These are phyloP conservation scores for Glaciozyma antarctica DNA, from an alignment of 768 basidiomycete genomes.

Conservation along the genomic window DNA sequence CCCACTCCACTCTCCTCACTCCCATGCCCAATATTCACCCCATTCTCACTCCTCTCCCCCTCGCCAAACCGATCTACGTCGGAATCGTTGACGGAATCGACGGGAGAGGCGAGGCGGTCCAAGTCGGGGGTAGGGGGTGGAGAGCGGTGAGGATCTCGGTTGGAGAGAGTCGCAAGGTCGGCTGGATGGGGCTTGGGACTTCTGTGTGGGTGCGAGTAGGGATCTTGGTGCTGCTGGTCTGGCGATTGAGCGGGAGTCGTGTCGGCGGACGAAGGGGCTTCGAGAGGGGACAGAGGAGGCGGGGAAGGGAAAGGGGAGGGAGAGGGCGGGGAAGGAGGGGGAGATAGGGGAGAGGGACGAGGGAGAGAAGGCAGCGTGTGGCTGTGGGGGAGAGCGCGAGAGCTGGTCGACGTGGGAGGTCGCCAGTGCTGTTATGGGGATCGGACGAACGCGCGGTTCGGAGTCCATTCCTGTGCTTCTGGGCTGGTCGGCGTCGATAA, in stretches of 20 bases:
- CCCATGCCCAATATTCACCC: slow-evolving; percentile 3
- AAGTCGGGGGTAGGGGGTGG: not conserved
- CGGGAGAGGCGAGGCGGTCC: slow-evolving; percentile 6
- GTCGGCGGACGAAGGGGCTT: too few species aligned
- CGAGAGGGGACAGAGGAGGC: not conserved
- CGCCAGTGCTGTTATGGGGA: not conserved
- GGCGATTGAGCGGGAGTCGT: too few species aligned
- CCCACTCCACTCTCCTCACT: too few species aligned
- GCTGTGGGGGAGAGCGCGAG: not conserved
- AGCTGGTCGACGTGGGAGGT: slow-evolving; percentile 10
- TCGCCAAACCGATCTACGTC: not conserved
- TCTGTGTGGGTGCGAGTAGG: too few species aligned
- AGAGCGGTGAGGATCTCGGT: slow-evolving; percentile 16
- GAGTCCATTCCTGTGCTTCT: too few species aligned
- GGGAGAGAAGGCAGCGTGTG: not conserved
- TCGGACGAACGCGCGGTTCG: not conserved
- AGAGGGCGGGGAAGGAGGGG: not conserved
- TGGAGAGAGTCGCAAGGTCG: slow-evolving; percentile 13
- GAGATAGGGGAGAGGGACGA: not conserved
- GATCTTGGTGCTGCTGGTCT: too few species aligned
- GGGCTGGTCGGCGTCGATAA: too few species aligned
- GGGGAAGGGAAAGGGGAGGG: too few species aligned
- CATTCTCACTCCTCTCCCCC: not conserved
- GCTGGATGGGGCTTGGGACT: slow-evolving; percentile 22
- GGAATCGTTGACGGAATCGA: not conserved